Percentiles rank a stretch among this genome's conserved stretches.
These are phyloP conservation scores for Syzygium syzygioides DNA, from an alignment of 441 rosid genomes.

Conservation along the genomic window DNA sequence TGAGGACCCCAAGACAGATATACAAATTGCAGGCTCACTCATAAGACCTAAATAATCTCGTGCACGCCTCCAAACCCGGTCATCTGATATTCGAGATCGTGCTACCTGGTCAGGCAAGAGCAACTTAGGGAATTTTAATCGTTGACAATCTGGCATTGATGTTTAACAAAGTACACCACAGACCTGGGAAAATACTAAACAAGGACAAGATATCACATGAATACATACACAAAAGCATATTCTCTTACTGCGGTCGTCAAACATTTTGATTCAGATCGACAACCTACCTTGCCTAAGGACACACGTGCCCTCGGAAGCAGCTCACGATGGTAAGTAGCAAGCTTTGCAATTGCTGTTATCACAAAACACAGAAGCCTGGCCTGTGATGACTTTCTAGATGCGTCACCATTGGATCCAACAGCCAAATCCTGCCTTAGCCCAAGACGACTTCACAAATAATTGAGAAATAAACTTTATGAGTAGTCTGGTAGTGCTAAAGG, in stretches of 20 bases:
- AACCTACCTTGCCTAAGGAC: constrained; percentile 80
- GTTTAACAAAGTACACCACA: neutral
- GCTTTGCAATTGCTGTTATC: constrained; percentile 88
- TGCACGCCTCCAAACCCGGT: constrained; percentile 77
- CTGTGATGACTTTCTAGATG: constrained; percentile 54
- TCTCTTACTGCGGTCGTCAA: neutral
- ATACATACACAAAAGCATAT: neutral
- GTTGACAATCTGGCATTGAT: neutral
- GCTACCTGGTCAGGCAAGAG: constrained; percentile 51
- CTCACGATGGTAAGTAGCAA: constrained; percentile 79
- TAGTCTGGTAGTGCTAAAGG: neutral
- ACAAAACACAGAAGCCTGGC: constrained; percentile 95
- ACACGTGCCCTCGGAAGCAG: constrained; percentile 88
- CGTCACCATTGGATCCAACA: constrained; percentile 29
- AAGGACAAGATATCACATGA: neutral
- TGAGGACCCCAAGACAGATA: constrained; percentile 78
- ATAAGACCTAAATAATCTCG: constrained; percentile 84
- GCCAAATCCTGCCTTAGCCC: constrained; percentile 72
- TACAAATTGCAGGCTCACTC: constrained; percentile 76
- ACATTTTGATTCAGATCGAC: neutral
- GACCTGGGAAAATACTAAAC: neutral
- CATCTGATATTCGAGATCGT: constrained; percentile 79
- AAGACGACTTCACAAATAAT: constrained; percentile 47
- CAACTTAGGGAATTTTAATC: neutral
- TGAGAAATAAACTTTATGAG: neutral